Evolutionary conservation across 208 protist genomes (phyloP).

Genomic region (Acanthamoeba lenticulata): DNA sequence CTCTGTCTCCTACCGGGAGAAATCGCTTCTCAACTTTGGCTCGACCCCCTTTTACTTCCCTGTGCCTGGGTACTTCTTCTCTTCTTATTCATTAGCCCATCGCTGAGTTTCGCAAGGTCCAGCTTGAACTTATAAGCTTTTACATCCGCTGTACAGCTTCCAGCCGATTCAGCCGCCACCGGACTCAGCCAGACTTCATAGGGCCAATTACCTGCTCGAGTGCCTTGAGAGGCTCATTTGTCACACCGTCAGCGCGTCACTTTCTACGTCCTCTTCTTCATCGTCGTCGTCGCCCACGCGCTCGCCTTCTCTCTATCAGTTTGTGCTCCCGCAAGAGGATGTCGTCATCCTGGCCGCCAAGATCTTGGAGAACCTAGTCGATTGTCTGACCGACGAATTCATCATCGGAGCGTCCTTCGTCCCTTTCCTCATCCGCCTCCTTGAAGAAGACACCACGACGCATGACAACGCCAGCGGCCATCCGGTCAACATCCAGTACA

Average conservation of each 20-base stretch:
- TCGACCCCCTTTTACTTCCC: constrained; percentile 51
- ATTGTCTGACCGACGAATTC: neutral
- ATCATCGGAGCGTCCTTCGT: neutral
- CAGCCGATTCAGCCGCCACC: constrained; percentile 10
- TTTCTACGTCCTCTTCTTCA: neutral
- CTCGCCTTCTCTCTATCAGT: constrained; percentile 25
- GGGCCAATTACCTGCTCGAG: neutral
- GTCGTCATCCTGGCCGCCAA: neutral
- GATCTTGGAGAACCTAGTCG: constrained; percentile 25
- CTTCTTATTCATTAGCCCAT: too few species aligned
- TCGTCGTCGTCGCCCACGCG: neutral
- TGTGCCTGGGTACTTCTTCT: neutral
- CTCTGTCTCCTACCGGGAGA: constrained; percentile 63
- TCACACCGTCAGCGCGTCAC: neutral
- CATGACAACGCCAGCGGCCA: neutral
- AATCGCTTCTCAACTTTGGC: constrained; percentile 70
- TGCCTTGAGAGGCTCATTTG: neutral
- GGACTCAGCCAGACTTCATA: neutral
- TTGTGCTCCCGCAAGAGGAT: neutral
- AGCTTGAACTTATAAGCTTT: too few species aligned
- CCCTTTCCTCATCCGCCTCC: neutral
- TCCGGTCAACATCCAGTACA: neutral
- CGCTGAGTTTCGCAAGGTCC: too few species aligned
- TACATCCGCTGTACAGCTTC: neutral
- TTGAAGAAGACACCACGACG: neutral